phyloP scores from a whole-genome alignment of 1,139 yeast species.

The Geotrichum australiense region DNA sequence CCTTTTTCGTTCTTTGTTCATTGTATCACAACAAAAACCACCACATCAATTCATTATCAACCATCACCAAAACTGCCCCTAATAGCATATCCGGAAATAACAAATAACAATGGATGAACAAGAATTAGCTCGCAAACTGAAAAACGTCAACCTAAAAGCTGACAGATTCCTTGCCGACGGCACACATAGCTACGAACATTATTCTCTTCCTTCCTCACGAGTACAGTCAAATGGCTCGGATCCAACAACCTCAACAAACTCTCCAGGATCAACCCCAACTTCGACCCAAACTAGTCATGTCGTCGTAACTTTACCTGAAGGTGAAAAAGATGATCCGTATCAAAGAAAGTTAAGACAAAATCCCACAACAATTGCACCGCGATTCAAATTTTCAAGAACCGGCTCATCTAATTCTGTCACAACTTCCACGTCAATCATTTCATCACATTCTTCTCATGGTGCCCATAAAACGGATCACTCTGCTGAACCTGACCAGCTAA shows the following conservation, averaged over 20 bases:
- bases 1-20: no score
- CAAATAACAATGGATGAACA: slow-evolving; percentile 1
- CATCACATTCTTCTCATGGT: slow-evolving; percentile 15
- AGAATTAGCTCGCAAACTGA: slow-evolving; percentile 18
- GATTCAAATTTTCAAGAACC: slow-evolving; percentile 32
- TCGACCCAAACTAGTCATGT: slow-evolving; percentile 8
- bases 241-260: neutral
- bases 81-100: no score
- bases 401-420: slow-evolving; percentile 11
- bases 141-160: slow-evolving; percentile 24
- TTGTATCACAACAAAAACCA: no score
- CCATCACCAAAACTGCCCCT: no score
- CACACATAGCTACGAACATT: slow-evolving; percentile 30
- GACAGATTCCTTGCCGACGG: slow-evolving; percentile 27
- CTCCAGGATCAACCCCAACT: slow-evolving; percentile 15
- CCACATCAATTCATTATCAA: no score
- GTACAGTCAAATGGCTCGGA: slow-evolving; percentile 1
- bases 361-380: slow-evolving; percentile 30
- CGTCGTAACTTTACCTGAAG: slow-evolving; percentile 22
- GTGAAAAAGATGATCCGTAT: slow-evolving; percentile 32
- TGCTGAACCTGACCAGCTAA: slow-evolving; percentile 11
- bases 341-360: slow-evolving; percentile 32
- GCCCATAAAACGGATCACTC: neutral
- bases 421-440: slow-evolving; percentile 9
- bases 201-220: slow-evolving; percentile 31